Base-by-base conservation (phyloP, 805 yeast species). In the Yarrowia bubula region DNA sequence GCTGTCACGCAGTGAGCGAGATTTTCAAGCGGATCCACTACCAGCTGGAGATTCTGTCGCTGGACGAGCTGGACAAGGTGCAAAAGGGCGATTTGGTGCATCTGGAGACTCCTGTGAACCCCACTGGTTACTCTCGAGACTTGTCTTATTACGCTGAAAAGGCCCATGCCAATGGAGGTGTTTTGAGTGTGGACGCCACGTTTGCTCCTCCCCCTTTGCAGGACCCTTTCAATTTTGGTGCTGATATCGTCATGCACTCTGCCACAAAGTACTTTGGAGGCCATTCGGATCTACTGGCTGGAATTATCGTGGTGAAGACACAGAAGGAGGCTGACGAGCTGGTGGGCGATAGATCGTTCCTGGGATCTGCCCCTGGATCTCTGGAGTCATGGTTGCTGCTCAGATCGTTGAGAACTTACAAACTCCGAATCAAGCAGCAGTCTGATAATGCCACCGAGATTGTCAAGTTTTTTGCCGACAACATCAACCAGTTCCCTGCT, bases 201-300 rank as follows among this genome's bases (percentile, higher is more conserved):
- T 90, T 93, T 76, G 98, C 97, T 9, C 97, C 98, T 18, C 96
- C 96, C 13, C 97, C 97, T 15, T 76, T 92, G 66, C 88, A 85
- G 70, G 84, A 90, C 67, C 93, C 96, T 5, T 90, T 91, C 76
- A 80, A 81, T 43, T 87, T 84, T 71, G 97, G 93, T 55, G 97
- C 88, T 35, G 98, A 93, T 75, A 77, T 91, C 69, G 86, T 93
- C n/a, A 79, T 93, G 83, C 97, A 92, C 75, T 90, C 97, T 0
- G 97, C 92, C 1, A 92, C 97, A 0, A 92, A 92, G 74, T 93
- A 88, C 76, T 88, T 91, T 72, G 97, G 96, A 43, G 98, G 98
- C n/a, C 97, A 92, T 76, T 89, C 96, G 7, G 98, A 92, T 74
- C 77, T 92, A 47, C 78, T 92, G 60, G 92, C 96, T 5, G 98